Base-by-base conservation (phyloP, 2,329 filamentous ascomycete genomes). In the Alternaria atra region DNA sequence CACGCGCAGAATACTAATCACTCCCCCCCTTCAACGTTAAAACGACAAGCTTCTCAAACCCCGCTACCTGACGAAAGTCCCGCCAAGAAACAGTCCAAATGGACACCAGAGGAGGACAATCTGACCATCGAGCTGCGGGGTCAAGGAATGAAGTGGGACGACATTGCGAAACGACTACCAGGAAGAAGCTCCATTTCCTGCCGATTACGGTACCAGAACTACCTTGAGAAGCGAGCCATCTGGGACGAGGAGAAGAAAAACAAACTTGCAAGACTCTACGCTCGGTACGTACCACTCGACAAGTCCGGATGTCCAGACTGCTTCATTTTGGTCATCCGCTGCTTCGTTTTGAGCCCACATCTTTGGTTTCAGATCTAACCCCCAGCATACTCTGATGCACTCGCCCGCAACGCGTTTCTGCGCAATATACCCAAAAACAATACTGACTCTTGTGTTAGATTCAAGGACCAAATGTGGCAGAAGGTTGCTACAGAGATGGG, bases 221-320 rank as follows among this genome's bases (percentile, higher is more conserved):
- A 98, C 77, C 87, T 97, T 54, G 95, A 99, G 80, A 87, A 93
- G 73, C 87, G 93, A 58, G 93, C 92, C 72, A 93, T 97, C 77
- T 98, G 94, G 94, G 93, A 97, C 73, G 95, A 98, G 75, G 94
- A 98, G 79, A 91, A 93, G 77, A 98, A 97, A 83, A 97, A 97
- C 81, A 97, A 97, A 82, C 89, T 98, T 52, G 94, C 94, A 37
- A 87, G 94, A 72, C 86, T 98, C 43, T 98, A 98, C 79, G 94
- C 97, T 82, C 92, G 95, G 94, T 97, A 78, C 61, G 77, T 77
- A 70, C 61, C 59, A 58, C 50, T 55, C 37, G 51, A 47, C 58
- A 52, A 46, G 47, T 52, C 57, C 51, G 51, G 56, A 64, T 55
- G 55, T 51, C 43, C 53, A 63, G 47, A 50, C 50, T 46, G 50